Percentiles rank a stretch among this genome's conserved stretches.
These are phyloP conservation scores for Pulveroboletus sp. DNA, from an alignment of 768 basidiomycete genomes.

Conservation along the genomic window DNA sequence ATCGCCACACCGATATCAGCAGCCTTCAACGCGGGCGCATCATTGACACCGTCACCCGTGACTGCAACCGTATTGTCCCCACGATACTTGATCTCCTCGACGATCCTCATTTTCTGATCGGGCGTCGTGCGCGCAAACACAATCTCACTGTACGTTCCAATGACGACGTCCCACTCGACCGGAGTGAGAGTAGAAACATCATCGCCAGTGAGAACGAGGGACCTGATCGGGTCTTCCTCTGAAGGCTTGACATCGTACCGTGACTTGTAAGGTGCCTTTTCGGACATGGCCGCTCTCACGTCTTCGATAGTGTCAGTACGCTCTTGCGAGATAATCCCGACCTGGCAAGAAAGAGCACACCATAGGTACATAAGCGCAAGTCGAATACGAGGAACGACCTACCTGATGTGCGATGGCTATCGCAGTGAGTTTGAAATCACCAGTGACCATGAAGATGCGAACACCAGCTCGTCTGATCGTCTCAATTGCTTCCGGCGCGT, in stretches of 20 bases:
- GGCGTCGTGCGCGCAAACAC: constrained; percentile 54
- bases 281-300: constrained; percentile 16
- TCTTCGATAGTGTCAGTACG: constrained; percentile 33
- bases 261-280: constrained; percentile 13
- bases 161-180: constrained; percentile 37
- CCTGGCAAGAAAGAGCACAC: constrained; percentile 22
- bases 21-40: constrained; percentile 46
- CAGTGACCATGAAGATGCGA: constrained; percentile 53
- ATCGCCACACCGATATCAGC: constrained; percentile 54
- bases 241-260: constrained; percentile 30
- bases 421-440: constrained; percentile 52
- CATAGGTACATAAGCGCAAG: not conserved
- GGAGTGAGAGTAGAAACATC: constrained; percentile 35
- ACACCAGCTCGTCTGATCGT: constrained; percentile 48
- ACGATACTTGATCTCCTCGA: constrained; percentile 46
- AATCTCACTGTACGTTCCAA: constrained; percentile 38
- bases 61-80: constrained; percentile 49
- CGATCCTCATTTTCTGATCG: constrained; percentile 55
- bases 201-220: constrained; percentile 43
- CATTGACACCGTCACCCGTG: constrained; percentile 56
- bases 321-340: constrained; percentile 39
- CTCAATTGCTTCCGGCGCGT: constrained; percentile 42
- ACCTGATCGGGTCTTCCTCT: constrained; percentile 34
- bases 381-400: not conserved
- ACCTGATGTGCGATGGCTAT: constrained; percentile 47